Base-by-base conservation (phyloP, 2,329 filamentous ascomycete genomes). In the Colletotrichum chlorophyti region DNA sequence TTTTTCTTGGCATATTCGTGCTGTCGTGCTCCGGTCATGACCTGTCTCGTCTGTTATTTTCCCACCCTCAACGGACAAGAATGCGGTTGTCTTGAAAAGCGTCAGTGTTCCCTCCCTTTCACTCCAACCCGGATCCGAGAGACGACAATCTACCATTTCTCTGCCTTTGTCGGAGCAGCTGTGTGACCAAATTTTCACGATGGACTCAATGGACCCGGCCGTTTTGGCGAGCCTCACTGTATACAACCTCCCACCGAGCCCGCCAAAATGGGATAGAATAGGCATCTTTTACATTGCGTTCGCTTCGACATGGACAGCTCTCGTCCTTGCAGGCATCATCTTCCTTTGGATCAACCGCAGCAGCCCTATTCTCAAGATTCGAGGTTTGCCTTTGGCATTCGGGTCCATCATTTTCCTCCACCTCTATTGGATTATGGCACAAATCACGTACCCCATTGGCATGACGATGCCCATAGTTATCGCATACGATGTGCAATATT, bases 401-500 rank as follows among this genome's bases (percentile, higher is more conserved):
- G 66, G 69, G 7, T 73, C 76, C 26, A 71, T 82, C 17, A 38
- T 65, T 4, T 66, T 73, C 38, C 68, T 76, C 14, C 74, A 76
- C 52, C 27, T 63, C 5, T 76, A 76, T 61, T 76, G 73, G 74
- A 64, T 74, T 32, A 65, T 74, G 4, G 73, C 74, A 4, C 77
- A 80, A 59, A 64, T 79, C 51, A 74, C 73, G 17, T 75, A 78
- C n/a, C 69, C 74, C 10, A 68, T 79, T 23, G 76, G 77, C 7
- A 43, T 72, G 9, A 69, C 76, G 4, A 71, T 80, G 52, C 79
- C 72, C 0, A 51, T 72, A 1, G 64, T 75, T 1, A 48, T 69
- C 12, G 72, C 81, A 1, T 84, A 82, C 57, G 73, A 78, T 27
- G 68, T 77, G 4, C 81, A 84, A 64, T 87, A 80, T 65, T 86